These are phyloP conservation scores for Cryptosporidium sp. DNA, from an alignment of 169 alveolate genomes.

Conservation along the genomic window DNA sequence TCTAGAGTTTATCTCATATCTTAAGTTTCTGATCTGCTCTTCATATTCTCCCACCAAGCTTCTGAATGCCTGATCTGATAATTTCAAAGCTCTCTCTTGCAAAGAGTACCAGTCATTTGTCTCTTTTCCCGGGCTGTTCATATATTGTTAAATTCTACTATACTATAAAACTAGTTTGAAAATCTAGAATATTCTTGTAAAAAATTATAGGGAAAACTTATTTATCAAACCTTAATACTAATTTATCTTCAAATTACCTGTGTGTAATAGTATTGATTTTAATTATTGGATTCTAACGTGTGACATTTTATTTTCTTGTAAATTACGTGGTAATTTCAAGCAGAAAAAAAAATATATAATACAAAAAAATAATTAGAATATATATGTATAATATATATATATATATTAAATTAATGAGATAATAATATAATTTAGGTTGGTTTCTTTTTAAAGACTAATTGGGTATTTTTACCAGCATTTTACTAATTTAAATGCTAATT, in stretches of 20 bases:
- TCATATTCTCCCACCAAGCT: slow-evolving; percentile 24
- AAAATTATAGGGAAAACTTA: neutral
- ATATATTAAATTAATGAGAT: neutral
- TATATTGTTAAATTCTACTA: neutral
- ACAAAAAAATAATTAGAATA: neutral
- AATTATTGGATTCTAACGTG: neutral
- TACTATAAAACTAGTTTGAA: neutral
- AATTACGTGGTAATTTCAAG: neutral
- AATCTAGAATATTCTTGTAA: neutral
- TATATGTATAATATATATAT: neutral
- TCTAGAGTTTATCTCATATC: slow-evolving; percentile 25
- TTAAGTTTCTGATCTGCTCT: slow-evolving; percentile 19
- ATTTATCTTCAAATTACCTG: neutral
- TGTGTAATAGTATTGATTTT: neutral
- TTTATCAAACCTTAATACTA: neutral
- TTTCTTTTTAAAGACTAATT: neutral
- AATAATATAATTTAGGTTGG: neutral
- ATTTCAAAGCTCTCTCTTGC: slow-evolving; percentile 54
- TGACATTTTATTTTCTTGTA: slow-evolving; percentile 6
- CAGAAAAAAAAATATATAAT: neutral
- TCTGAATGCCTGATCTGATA: slow-evolving; percentile 56
- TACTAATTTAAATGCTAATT: neutral
- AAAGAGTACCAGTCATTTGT: slow-evolving; percentile 59
- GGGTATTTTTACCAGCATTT: neutral
- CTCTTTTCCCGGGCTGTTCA: slow-evolving; percentile 18